These are phyloP conservation scores for Geosmithia flava DNA, from an alignment of 2,329 filamentous ascomycete species.

Conservation along the genomic window DNA sequence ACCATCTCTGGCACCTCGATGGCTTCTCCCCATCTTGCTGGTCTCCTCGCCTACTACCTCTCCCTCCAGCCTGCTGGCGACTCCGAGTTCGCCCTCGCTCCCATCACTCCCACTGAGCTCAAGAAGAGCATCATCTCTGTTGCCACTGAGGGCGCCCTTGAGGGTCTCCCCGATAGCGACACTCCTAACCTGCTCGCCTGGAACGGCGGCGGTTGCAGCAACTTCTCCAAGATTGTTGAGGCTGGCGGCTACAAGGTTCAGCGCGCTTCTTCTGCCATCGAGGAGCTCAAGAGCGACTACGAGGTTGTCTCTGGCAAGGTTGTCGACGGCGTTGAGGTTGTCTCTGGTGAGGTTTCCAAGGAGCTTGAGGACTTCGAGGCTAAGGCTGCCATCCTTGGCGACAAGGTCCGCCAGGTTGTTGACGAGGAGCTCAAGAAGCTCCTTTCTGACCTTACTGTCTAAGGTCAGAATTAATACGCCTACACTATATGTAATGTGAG, in stretches of 20 bases:
- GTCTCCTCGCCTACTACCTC: conserved; percentile 94
- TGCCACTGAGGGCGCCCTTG: conserved; percentile 65
- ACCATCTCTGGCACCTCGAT: conserved; percentile 99
- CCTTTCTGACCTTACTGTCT: conserved; percentile 35
- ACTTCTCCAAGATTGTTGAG: conserved; percentile 75
- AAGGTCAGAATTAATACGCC: conserved; percentile 7
- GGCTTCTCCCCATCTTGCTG: conserved; percentile 93
- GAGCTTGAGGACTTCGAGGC: conserved; percentile 36
- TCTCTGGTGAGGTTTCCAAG: conserved; percentile 2
- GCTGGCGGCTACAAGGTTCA: conserved; percentile 58
- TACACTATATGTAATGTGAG: background rate
- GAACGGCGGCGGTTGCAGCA: conserved; percentile 92
- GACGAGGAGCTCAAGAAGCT: conserved; percentile 50
- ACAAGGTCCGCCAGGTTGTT: conserved; percentile 50
- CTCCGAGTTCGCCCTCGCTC: conserved; percentile 81
- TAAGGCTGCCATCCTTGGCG: conserved; percentile 49
- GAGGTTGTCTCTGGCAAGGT: conserved; percentile 43
- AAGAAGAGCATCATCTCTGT: conserved; percentile 81
- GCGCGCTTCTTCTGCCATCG: conserved; percentile 32
- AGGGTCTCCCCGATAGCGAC: conserved; percentile 62
- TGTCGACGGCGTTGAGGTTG: conserved; percentile 19
- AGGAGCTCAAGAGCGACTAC: conserved; percentile 52
- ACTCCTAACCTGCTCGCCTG: conserved; percentile 95
- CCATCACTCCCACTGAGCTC: conserved; percentile 86
- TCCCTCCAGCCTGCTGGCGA: conserved; percentile 85